Evolutionary conservation across 768 basidiomycete genomes (phyloP), one percentile per base, ranked within the genome.

Genomic region (Lactarius hatsudake): DNA sequence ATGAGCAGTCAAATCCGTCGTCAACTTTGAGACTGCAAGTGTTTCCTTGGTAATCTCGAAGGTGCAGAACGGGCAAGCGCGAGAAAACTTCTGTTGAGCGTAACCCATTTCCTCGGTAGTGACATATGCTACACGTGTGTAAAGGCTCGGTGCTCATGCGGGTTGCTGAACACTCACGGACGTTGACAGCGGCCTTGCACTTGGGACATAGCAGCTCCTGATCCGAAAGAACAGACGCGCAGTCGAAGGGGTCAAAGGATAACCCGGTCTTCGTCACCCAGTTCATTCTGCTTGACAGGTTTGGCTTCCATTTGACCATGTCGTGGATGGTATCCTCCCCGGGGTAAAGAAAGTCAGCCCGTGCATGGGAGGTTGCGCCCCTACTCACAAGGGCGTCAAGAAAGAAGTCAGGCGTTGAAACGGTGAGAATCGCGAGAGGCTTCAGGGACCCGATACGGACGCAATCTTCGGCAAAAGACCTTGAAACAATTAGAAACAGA

Each of bases 101-200:
- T 85, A 87, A 0, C 86, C 86, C 0, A 78, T 80, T 0, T 81
- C 82, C 0, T 73, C 67, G 7, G 71, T 71, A 5, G 74, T 80
- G 62, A 81, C 68, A 43, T 81, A 81, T 1, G 79, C 85, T 86
- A 38, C 45, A 12, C 2, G 17, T 48, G 20, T 26, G 28, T 48
- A 51, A 59, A 32, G 18, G n/a, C n/a, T 71, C 76, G 63, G 48
- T 28, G 13, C 2, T 51, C 64, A 15, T 10, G 20, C n/a, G 5
- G 15, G 18, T 32, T 34, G 23, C 43, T 42, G 26, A 26, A 3
- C 17, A 73, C 81, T 73, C 71, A 81, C 80, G 75, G 36, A 69
- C 73, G 34, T 71, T 72, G 59, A 74, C 68, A 12, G 34, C 59
- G 1, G 71, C 75, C 23, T 75, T 71, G 72, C 80, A 68, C 10